These are phyloP conservation scores for Fusarium keratoplasticum DNA, from an alignment of 2,329 filamentous ascomycete species.

Conservation along the genomic window DNA sequence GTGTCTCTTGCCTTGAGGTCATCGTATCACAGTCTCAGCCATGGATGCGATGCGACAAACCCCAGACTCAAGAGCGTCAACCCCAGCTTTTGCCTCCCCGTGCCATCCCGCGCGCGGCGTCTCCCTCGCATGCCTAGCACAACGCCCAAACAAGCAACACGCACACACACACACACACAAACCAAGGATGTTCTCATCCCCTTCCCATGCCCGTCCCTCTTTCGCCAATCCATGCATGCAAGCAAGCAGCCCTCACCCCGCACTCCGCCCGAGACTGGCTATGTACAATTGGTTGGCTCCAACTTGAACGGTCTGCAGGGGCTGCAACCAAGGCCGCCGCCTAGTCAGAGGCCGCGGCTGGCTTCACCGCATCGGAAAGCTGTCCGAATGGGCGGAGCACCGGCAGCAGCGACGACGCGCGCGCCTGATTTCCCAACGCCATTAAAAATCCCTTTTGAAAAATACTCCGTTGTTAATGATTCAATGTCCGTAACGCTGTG, in stretches of 20 bases:
- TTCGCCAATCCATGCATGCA: conserved; percentile 34
- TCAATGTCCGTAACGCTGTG: conserved; percentile 40
- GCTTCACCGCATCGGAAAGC: conserved; percentile 31
- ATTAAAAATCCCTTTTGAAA: conserved; percentile 16
- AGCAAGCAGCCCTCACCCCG: conserved; percentile 29
- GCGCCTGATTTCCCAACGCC: conserved; percentile 25
- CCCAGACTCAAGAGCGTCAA: background rate
- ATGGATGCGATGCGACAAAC: background rate
- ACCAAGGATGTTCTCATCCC: conserved; percentile 17
- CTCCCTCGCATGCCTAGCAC: background rate
- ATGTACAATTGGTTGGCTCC: conserved; percentile 33
- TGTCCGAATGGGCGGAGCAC: conserved; percentile 25
- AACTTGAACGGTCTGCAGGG: conserved; percentile 41
- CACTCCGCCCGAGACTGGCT: conserved; percentile 31
- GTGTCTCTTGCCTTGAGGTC: background rate
- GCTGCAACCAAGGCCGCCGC: conserved; percentile 24
- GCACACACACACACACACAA: conserved; percentile 1
- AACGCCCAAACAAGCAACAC: background rate
- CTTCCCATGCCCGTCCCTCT: conserved; percentile 19
- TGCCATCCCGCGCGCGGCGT: background rate
- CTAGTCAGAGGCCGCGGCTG: conserved; percentile 15
- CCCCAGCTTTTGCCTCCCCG: background rate
- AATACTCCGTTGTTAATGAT: conserved; percentile 28
- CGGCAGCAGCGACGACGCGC: conserved; percentile 11
- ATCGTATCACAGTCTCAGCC: background rate